These are phyloP conservation scores for Pythium folliculosum DNA, from an alignment of 352 stramenopile genomes.

Conservation along the genomic window DNA sequence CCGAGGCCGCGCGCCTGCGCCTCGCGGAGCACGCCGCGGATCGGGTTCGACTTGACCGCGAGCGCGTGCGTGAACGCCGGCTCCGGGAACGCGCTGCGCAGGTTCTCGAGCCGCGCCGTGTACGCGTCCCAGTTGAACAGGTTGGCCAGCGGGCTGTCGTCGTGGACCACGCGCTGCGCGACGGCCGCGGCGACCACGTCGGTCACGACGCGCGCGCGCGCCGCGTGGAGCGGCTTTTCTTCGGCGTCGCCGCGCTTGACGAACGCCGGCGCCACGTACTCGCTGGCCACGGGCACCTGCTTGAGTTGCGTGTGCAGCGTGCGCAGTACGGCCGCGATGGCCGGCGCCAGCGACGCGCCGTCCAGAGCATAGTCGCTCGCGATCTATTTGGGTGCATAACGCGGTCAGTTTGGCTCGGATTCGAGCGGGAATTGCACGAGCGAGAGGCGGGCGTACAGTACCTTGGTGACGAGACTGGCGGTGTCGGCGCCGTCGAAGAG, in stretches of 20 bases:
- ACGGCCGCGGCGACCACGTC: conserved; percentile 54
- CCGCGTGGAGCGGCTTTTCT: conserved; percentile 35
- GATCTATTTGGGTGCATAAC: conserved; percentile 14
- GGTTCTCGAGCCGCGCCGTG: conserved; percentile 55
- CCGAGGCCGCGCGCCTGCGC: conserved; percentile 55
- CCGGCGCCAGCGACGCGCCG: neutral
- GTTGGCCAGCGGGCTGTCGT: conserved; percentile 62
- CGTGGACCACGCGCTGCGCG: conserved; percentile 47
- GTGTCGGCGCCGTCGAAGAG: conserved; percentile 26
- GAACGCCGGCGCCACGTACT: conserved; percentile 56
- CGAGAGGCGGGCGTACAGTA: neutral
- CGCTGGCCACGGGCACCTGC: conserved; percentile 7
- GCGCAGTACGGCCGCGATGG: conserved; percentile 17
- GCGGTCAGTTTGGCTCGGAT: conserved; percentile 12
- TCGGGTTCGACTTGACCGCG: conserved; percentile 82
- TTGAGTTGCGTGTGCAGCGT: conserved; percentile 23
- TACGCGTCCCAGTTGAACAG: conserved; percentile 71
- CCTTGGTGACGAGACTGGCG: conserved; percentile 18
- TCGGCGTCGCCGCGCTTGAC: conserved; percentile 40
- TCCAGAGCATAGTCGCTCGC: conserved; percentile 17
- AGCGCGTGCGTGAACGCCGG: conserved; percentile 74
- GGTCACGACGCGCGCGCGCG: conserved; percentile 37
- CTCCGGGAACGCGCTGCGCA: conserved; percentile 56
- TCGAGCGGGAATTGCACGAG: conserved; percentile 4
- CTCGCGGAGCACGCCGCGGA: conserved; percentile 60